Conservation (phyloP, 768 basidiomycete species). For the Serendipita sp. region DNA sequence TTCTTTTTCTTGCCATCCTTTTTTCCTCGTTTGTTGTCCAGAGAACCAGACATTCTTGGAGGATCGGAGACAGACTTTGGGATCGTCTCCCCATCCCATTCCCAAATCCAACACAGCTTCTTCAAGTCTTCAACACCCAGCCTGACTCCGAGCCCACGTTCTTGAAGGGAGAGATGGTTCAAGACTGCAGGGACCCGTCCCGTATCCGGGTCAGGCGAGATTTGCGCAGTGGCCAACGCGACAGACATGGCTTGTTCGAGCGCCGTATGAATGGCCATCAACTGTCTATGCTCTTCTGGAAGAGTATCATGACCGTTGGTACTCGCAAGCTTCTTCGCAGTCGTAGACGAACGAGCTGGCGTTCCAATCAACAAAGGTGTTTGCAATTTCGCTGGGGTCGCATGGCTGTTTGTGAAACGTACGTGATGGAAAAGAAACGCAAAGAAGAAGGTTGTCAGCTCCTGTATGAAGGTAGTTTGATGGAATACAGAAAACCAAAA, state of each 20-base stretch:
- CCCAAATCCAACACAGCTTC: conserved; percentile 78
- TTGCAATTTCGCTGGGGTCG: conserved; percentile 8
- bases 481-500: not conserved
- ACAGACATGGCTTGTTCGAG: conserved; percentile 74
- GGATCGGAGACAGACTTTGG: conserved; percentile 14
- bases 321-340: not conserved
- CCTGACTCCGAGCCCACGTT: conserved; percentile 49
- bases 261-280: conserved; percentile 47
- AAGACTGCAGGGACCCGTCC: conserved; percentile 64
- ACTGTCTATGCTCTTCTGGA: conserved; percentile 34
- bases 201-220: conserved; percentile 59
- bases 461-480: not conserved
- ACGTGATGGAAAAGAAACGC: not conserved
- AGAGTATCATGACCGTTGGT: not conserved
- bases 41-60: not conserved
- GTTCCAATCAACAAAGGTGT: not conserved
- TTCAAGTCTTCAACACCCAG: conserved; percentile 55
- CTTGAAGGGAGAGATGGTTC: conserved; percentile 51
- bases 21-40: not conserved
- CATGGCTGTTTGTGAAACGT: conserved; percentile 7
- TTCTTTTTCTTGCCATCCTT: not conserved
- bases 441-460: not conserved
- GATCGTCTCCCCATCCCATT: conserved; percentile 51
- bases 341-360: not conserved
- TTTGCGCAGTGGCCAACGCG: conserved; percentile 68